Percentiles rank a stretch among this genome's conserved stretches.
phyloP scores from a whole-genome alignment of 805 yeast genomes.

The Priceomyces medius region DNA sequence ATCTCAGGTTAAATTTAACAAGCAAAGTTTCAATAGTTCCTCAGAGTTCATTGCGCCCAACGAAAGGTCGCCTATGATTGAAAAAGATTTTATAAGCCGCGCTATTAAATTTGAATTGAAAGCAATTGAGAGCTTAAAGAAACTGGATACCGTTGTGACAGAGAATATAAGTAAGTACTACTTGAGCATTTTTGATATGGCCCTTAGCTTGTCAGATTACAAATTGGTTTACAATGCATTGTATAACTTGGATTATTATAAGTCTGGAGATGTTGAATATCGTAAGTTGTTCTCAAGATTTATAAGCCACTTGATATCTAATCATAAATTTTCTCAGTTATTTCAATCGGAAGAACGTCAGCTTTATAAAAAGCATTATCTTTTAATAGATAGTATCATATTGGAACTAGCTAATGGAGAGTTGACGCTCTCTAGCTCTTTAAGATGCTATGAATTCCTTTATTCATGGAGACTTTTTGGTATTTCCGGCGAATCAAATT shows the following conservation, averaged over 20 bases:
- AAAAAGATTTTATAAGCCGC: slow-evolving; percentile 14
- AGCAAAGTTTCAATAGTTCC: slow-evolving; percentile 1
- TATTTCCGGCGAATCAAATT: slow-evolving; percentile 10
- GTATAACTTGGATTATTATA: slow-evolving; percentile 10
- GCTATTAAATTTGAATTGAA: slow-evolving; percentile 26
- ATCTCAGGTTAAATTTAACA: slow-evolving; percentile 12
- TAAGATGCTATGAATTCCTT: slow-evolving; percentile 36
- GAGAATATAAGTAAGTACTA: slow-evolving; percentile 15
- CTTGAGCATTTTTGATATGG: slow-evolving; percentile 24
- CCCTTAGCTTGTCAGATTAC: slow-evolving; percentile 21
- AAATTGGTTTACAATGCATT: slow-evolving; percentile 20
- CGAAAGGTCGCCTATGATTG: slow-evolving; percentile 5
- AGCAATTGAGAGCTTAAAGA: slow-evolving; percentile 23
- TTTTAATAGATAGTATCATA: slow-evolving; percentile 33
- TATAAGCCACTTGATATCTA: slow-evolving; percentile 24
- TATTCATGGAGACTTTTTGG: slow-evolving; percentile 44
- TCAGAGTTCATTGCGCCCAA: slow-evolving; percentile 8
- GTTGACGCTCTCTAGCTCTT: slow-evolving; percentile 26
- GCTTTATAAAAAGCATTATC: slow-evolving; percentile 24
- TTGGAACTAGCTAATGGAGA: slow-evolving; percentile 33
- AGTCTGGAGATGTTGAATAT: background rate
- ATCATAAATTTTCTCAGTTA: slow-evolving; percentile 19
- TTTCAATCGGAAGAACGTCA: slow-evolving; percentile 18
- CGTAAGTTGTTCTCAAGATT: slow-evolving; percentile 22
- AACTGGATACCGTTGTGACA: slow-evolving; percentile 2